Conservation (phyloP, 331 rosid species). For the Telfairia occidentalis region DNA sequence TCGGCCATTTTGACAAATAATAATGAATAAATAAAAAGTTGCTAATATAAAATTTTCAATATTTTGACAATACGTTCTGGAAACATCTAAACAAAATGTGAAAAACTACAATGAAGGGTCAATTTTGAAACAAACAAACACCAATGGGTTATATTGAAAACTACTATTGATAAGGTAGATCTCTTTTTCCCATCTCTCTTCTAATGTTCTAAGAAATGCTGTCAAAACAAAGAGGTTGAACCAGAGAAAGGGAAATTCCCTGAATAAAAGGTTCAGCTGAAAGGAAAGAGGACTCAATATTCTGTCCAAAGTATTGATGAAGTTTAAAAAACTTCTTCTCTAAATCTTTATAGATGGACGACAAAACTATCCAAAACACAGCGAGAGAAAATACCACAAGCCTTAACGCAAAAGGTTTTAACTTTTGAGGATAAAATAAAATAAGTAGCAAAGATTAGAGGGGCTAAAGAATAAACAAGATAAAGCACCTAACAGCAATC, state of each 20-base stretch:
- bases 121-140: background rate
- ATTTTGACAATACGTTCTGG: background rate
- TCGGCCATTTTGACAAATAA: too few species aligned
- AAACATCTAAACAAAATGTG: background rate
- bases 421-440: background rate
- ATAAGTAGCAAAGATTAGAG: background rate
- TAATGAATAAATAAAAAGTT: too few species aligned
- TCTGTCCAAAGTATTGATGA: background rate
- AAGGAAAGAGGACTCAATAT: background rate
- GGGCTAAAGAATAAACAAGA: slow-evolving; percentile 5
- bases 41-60: background rate
- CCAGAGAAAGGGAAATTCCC: background rate
- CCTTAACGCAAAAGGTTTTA: slow-evolving; percentile 1
- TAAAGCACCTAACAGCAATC: background rate
- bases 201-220: background rate
- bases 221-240: background rate
- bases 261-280: background rate
- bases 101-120: background rate
- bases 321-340: background rate
- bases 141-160: background rate
- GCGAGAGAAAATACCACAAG: background rate
- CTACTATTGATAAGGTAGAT: background rate
- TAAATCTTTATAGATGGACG: slow-evolving; percentile 5
- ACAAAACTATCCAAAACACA: background rate
- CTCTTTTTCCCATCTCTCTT: background rate